Evolutionary conservation across 768 basidiomycete genomes (phyloP).

Genomic region (Galerina sulciceps): DNA sequence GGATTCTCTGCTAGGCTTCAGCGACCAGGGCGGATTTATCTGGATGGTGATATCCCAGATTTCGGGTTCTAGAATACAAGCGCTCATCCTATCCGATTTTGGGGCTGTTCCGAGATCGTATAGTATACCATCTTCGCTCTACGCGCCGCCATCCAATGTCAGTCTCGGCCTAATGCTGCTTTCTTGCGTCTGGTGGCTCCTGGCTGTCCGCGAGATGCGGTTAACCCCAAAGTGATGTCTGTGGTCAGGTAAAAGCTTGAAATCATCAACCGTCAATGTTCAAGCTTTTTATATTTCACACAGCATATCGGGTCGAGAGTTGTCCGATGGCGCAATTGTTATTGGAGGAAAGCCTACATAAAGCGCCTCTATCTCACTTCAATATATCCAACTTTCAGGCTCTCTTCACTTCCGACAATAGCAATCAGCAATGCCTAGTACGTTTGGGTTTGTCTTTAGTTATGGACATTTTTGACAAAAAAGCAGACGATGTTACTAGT

Average conservation of each 20-base stretch:
- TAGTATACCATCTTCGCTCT: background rate
- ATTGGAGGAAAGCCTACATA: conserved; percentile 10
- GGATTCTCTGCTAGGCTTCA: too few species aligned
- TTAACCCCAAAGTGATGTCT: conserved; percentile 20
- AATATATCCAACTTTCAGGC: background rate
- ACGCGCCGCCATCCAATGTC: conserved; percentile 3
- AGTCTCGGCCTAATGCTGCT: conserved; percentile 1
- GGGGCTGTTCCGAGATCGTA: conserved; percentile 10
- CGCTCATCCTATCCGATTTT: conserved; percentile 6
- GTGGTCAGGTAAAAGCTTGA: conserved; percentile 9
- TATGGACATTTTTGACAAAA: background rate
- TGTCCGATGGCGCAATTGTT: conserved; percentile 12
- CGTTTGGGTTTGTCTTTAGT: background rate
- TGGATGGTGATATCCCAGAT: too few species aligned
- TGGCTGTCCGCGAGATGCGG: conserved; percentile 11
- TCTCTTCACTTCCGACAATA: background rate
- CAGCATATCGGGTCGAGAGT: conserved; percentile 1
- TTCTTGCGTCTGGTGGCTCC: conserved; percentile 9
- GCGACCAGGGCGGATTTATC: too few species aligned
- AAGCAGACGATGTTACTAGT: conserved; percentile 30
- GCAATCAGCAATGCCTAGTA: conserved; percentile 20
- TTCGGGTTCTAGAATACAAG: background rate
- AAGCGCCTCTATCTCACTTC: conserved; percentile 4
- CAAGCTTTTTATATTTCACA: conserved; percentile 5
- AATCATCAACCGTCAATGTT: conserved; percentile 13